These are phyloP conservation scores for Nothophaeocryptopus gaeumannii DNA, from an alignment of 2,329 filamentous ascomycete species.

Conservation along the genomic window DNA sequence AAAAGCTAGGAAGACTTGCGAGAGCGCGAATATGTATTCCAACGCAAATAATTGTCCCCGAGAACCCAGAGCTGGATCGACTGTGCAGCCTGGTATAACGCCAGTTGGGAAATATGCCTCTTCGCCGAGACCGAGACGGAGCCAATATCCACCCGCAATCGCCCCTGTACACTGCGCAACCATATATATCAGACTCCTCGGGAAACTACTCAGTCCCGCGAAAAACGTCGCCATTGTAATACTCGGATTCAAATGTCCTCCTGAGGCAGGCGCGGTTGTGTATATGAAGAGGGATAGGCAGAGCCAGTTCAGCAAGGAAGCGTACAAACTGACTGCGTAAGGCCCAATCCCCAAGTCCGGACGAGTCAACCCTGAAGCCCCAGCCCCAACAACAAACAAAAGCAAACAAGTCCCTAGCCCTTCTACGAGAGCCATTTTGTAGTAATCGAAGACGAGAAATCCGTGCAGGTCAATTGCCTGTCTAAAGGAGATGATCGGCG, in stretches of 20 bases:
- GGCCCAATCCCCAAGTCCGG: not conserved
- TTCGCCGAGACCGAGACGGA: constrained; percentile 14
- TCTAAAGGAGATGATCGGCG: constrained; percentile 3
- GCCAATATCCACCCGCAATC: constrained; percentile 24
- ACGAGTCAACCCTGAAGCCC: constrained; percentile 20
- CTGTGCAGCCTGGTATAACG: constrained; percentile 23
- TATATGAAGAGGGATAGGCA: constrained; percentile 49
- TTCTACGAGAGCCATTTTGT: constrained; percentile 26
- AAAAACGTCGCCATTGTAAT: constrained; percentile 55
- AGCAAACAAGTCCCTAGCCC: constrained; percentile 25
- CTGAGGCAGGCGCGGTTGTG: constrained; percentile 48
- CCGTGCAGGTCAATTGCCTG: constrained; percentile 19
- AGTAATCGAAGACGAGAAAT: constrained; percentile 23
- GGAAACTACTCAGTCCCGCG: constrained; percentile 49
- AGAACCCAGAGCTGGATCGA: constrained; percentile 20
- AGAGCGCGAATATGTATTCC: constrained; percentile 48
- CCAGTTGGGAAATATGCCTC: not conserved
- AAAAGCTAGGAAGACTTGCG: constrained; percentile 51
- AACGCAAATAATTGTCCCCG: constrained; percentile 40
- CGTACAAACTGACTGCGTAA: not conserved
- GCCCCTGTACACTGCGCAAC: constrained; percentile 47
- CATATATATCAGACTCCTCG: constrained; percentile 50
- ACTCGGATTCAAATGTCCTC: constrained; percentile 54
- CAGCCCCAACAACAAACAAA: constrained; percentile 21
- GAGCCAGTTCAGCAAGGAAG: not conserved